Evolutionary conservation across 163 green algal genomes (phyloP).

Genomic region (Chlamydomonas reinhardtii): DNA sequence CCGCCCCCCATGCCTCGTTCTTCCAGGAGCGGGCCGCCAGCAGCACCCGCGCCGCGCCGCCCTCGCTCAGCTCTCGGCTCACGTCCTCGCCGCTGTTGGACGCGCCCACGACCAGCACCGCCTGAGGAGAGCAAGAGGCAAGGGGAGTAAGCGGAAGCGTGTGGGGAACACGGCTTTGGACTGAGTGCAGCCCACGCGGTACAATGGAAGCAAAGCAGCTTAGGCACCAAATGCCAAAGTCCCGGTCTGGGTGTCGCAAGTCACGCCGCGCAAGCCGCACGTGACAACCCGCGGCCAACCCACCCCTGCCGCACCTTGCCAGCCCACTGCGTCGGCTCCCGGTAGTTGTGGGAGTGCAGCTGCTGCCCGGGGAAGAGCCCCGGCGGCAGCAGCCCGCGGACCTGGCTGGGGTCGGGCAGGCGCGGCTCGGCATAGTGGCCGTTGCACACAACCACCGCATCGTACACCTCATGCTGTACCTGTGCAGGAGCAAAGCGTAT

Average conservation of each 20-base stretch:
- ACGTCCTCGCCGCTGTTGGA: conserved; percentile 81
- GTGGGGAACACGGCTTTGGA: too few species aligned
- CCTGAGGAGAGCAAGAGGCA: conserved; percentile 50
- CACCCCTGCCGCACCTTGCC: conserved; percentile 60
- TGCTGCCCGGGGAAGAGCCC: conserved; percentile 77
- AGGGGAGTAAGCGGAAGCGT: too few species aligned
- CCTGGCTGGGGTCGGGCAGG: conserved; percentile 70
- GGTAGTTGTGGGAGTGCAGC: conserved; percentile 95
- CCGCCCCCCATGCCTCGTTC: conserved; percentile 43
- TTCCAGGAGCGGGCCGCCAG: conserved; percentile 79
- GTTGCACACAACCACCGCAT: conserved; percentile 86
- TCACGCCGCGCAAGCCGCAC: too few species aligned
- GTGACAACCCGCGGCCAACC: too few species aligned
- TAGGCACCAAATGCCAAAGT: too few species aligned
- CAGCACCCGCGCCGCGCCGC: conserved; percentile 75
- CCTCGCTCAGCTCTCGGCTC: conserved; percentile 70
- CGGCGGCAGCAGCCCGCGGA: background rate
- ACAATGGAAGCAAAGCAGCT: too few species aligned
- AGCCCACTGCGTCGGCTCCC: conserved; percentile 73
- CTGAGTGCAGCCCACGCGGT: too few species aligned
- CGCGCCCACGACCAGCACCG: conserved; percentile 79
- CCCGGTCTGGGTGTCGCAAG: too few species aligned
- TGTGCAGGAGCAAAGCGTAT: too few species aligned
- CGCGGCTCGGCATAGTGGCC: conserved; percentile 89
- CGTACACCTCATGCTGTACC: conserved; percentile 63